Percentiles rank a stretch among this genome's conserved stretches.
Conservation (phyloP, 257 asterid genomes). For the Solanum pimpinellifolium region DNA sequence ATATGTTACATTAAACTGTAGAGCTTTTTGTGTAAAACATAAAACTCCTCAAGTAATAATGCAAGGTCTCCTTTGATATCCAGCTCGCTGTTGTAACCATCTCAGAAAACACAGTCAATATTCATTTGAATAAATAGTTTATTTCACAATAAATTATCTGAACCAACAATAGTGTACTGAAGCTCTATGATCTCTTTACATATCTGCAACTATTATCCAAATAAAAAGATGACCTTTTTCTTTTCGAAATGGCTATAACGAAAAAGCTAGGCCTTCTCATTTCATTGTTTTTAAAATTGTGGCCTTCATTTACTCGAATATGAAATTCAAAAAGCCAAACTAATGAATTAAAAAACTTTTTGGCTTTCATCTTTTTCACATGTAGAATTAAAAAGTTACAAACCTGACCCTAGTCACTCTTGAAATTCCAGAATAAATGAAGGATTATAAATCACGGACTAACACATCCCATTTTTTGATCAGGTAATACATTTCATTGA, state of each 20-base stretch:
- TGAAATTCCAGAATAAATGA: neutral
- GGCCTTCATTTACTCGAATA: neutral
- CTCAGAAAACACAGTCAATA: neutral
- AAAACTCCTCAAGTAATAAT: neutral
- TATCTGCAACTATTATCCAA: neutral
- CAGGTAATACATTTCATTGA: neutral
- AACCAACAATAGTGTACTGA: neutral
- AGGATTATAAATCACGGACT: neutral
- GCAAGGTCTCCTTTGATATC: neutral
- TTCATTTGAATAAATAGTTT: neutral
- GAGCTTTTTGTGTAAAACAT: neutral
- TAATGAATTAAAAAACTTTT: neutral
- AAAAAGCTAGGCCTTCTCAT: neutral
- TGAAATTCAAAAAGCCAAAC: neutral
- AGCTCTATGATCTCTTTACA: neutral
- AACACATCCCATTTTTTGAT: neutral
- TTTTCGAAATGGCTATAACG: neutral
- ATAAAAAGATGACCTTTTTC: neutral
- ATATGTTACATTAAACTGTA: neutral
- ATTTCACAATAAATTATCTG: neutral
- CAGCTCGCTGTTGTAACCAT: neutral
- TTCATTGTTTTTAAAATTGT: neutral
- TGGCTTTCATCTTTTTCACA: neutral
- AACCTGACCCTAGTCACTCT: neutral
- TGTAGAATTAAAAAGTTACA: neutral